Evolutionary conservation across 306 rosid genomes (phyloP).

Genomic region (Quercus parvula): DNA sequence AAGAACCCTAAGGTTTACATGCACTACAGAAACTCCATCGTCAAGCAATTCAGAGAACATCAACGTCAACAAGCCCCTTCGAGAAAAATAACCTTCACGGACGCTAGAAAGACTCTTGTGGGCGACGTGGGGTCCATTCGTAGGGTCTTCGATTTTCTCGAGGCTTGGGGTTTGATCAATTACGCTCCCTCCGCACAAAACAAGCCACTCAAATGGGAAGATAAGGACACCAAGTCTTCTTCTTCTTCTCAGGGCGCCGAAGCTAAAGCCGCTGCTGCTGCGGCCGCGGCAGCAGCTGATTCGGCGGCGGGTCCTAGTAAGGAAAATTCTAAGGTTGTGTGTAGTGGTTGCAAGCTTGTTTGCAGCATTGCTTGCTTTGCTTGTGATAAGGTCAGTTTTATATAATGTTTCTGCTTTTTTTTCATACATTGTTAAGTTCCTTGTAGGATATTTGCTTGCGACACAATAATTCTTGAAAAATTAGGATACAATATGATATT

Average conservation of each 20-base stretch:
- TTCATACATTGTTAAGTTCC: neutral
- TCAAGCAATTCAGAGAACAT: conserved; percentile 55
- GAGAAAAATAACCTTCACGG: conserved; percentile 77
- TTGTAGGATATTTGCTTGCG: no score
- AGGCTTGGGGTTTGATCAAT: conserved; percentile 82
- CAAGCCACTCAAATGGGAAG: conserved; percentile 90
- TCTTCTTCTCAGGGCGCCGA: conserved; percentile 19
- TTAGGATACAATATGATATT: no score
- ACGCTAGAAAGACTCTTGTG: conserved; percentile 70
- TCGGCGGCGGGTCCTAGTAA: conserved; percentile 1
- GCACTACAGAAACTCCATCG: conserved; percentile 74
- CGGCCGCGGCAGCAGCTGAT: neutral
- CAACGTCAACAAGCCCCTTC: conserved; percentile 27
- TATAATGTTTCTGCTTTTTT: no score
- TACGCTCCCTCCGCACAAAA: conserved; percentile 50
- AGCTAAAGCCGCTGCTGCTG: conserved; percentile 12
- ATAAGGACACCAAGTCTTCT: conserved; percentile 52
- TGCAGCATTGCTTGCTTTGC: conserved; percentile 89
- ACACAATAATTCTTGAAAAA: neutral
- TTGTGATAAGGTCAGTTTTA: conserved; percentile 66
- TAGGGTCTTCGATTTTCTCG: conserved; percentile 83
- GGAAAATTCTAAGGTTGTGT: conserved; percentile 57
- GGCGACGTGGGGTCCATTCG: conserved; percentile 90
- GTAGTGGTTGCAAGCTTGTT: conserved; percentile 81
- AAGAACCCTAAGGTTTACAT: conserved; percentile 76